Conservation (phyloP, 2,329 filamentous ascomycete genomes). For the Verruconis gallopava region DNA sequence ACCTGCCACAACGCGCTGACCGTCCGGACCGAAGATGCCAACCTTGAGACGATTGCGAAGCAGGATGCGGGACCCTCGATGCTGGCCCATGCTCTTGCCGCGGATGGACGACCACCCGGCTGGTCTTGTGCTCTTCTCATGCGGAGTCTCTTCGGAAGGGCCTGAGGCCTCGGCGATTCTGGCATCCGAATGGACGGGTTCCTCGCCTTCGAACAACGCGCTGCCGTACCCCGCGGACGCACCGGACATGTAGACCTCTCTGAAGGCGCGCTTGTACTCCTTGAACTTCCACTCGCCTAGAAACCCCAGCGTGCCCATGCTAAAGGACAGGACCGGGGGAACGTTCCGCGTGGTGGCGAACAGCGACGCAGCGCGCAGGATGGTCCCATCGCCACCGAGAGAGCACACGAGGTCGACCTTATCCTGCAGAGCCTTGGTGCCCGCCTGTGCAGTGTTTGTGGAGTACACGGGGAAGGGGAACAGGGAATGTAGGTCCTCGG, state of each 20-base stretch:
- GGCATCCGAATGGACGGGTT: slow-evolving; percentile 9
- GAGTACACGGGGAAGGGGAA: slow-evolving; percentile 62
- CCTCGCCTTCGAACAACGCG: slow-evolving; percentile 15
- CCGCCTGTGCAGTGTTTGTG: neutral
- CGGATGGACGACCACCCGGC: slow-evolving; percentile 59
- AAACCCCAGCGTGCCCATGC: slow-evolving; percentile 93
- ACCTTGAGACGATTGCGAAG: slow-evolving; percentile 80
- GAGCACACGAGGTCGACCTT: slow-evolving; percentile 86
- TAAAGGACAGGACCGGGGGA: slow-evolving; percentile 85
- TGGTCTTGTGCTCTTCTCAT: neutral
- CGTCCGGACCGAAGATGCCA: slow-evolving; percentile 62
- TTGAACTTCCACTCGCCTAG: slow-evolving; percentile 92
- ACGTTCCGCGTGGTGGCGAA: slow-evolving; percentile 73
- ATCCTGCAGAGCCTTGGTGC: slow-evolving; percentile 40
- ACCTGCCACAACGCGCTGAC: slow-evolving; percentile 27
- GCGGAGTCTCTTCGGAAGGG: slow-evolving; percentile 1
- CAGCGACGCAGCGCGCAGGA: slow-evolving; percentile 71
- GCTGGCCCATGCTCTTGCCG: slow-evolving; percentile 69
- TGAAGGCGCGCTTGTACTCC: slow-evolving; percentile 83
- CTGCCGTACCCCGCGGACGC: slow-evolving; percentile 38
- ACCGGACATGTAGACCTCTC: slow-evolving; percentile 82
- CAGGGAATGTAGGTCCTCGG: slow-evolving; percentile 54
- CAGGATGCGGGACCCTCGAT: slow-evolving; percentile 65
- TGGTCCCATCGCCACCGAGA: slow-evolving; percentile 85
- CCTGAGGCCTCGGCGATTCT: neutral